Conservation (phyloP, 1,284 basidiomycete genomes). For the Fomes fomentarius region DNA sequence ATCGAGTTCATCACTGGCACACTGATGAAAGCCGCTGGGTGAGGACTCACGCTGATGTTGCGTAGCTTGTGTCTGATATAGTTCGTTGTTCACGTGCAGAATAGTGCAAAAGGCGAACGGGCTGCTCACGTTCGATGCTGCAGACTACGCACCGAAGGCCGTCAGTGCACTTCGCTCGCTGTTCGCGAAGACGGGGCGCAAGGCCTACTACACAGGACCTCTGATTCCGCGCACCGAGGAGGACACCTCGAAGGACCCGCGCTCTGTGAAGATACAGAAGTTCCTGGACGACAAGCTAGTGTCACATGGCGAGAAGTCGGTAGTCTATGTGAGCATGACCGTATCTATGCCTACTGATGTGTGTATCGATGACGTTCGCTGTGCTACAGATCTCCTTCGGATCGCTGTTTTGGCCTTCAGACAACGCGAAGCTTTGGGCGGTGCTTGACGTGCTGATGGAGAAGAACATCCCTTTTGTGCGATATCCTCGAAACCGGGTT, state of each 20-base stretch:
- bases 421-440: constrained; percentile 14
- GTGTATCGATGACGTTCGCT: too few species aligned
- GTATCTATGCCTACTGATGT: too few species aligned
- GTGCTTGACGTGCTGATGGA: constrained; percentile 21
- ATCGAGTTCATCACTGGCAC: not conserved
- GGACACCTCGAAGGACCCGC: not conserved
- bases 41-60: not conserved
- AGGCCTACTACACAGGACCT: constrained; percentile 19
- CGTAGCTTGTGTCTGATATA: not conserved
- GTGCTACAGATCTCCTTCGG: constrained; percentile 20
- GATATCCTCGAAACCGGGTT: too few species aligned
- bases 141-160: constrained; percentile 17
- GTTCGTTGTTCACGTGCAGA: not conserved
- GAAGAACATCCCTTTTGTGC: constrained; percentile 21
- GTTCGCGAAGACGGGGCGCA: constrained; percentile 13
- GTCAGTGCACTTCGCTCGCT: constrained; percentile 6
- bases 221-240: constrained; percentile 10
- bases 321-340: constrained; percentile 24
- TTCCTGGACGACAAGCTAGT: constrained; percentile 21
- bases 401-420: constrained; percentile 20
- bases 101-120: constrained; percentile 15
- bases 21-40: constrained; percentile 6
- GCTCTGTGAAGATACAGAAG: constrained; percentile 5
- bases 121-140: constrained; percentile 20
- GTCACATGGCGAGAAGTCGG: constrained; percentile 17